Evolutionary conservation across 1,284 basidiomycete species (phyloP), one percentile per base, ranked within the genome.

Genomic region (Ganoderma boninense): DNA sequence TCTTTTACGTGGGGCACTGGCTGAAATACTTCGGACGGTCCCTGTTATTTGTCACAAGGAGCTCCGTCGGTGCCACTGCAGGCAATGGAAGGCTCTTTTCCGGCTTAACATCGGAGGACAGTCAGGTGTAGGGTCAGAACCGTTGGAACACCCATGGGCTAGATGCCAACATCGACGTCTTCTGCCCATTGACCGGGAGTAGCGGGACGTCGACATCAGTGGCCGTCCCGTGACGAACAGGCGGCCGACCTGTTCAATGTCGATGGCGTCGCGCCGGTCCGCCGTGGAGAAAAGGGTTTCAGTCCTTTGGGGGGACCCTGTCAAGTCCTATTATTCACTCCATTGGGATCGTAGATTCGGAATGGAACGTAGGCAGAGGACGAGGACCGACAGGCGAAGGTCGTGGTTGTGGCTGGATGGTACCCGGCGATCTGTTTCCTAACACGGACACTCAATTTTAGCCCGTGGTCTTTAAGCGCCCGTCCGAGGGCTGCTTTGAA

Each of bases 41-140:
- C n/a, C 26, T 46, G 38, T 35, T 11, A 42, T 29, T 38, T 23
- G 18, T 29, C 35, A 46, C 29, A 56, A 29, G 54, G 54, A 46
- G 26, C 16, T 23, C 61, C 61, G 61, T 42, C 44, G 11, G 44
- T n/a, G n/a, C 29, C 29, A 32, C 29, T 32, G 64, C 46, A 56
- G 29, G 32, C 54, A 14, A 57, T 16, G 11, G 29, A 18, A 20
- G 29, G 13, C 29, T 29, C 23, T 40, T 40, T 26, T 61, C 60
- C 43, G 35, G 57, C n/a, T 26, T 66, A 77, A 77, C 62, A 63
- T 77, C 76, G 76, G 76, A n/a, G 7, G 60, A 44, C 57, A 64
- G 73, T 77, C 76, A 77, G 73, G 69, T 76, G 76, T 43, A 43
- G n/a, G 59, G 61, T 70, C 71, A 65, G 59, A 32, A 23, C 23